Base-by-base conservation (phyloP, 176 grass and related monocot species). In the Paspalum vaginatum region DNA sequence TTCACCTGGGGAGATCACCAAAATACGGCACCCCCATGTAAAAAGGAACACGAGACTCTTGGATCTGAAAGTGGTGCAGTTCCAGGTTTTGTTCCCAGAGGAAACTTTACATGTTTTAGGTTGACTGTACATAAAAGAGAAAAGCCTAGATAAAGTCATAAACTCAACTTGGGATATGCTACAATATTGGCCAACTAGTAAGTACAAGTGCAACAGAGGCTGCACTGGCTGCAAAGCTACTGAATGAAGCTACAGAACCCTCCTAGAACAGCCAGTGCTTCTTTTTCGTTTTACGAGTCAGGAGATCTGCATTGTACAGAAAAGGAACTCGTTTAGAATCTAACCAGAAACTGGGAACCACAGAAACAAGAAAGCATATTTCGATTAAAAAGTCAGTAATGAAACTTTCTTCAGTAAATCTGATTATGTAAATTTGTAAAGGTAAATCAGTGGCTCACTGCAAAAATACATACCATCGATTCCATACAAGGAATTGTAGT, bases 401-500 rank as follows among this genome's bases (percentile, higher is more conserved):
- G 24, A 32, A 61, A 55, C 20, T 1, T 41, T 74, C 10, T 39
- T 3, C 8, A 47, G 58, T 61, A 61, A 67, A 15, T 58, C 18
- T 21, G 9, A 56, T 56, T 22, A 18, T 63, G 11, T 18, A 75
- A 44, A 32, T 24, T 15, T 70, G 10, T 16, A 47, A 55, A 77
- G 56, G 25, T 1, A 78, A 47, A 43, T 49, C 18, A 5, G 22
- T 18, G 15, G 38, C 54, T 61, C 54, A 40, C 3, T n/a, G 27
- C 3, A 52, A 75, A 75, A 43, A 56, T 46, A 86, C 80, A 81
- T 61, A 99, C 96, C 93, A 56, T 95, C 84, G 79, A 86, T 79
- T 81, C 82, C 93, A 78, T 99, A 95, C 21, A 99, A 80, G 73
- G 96, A 99, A 85, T 99, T 99, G 80, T 95, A 99, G 85, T 99